A percentile compares a stretch with the other conserved stretches of the same genome.
Evolutionary conservation across 2,329 filamentous ascomycete species (phyloP).

Genomic region (Herpotrichia juniperi): DNA sequence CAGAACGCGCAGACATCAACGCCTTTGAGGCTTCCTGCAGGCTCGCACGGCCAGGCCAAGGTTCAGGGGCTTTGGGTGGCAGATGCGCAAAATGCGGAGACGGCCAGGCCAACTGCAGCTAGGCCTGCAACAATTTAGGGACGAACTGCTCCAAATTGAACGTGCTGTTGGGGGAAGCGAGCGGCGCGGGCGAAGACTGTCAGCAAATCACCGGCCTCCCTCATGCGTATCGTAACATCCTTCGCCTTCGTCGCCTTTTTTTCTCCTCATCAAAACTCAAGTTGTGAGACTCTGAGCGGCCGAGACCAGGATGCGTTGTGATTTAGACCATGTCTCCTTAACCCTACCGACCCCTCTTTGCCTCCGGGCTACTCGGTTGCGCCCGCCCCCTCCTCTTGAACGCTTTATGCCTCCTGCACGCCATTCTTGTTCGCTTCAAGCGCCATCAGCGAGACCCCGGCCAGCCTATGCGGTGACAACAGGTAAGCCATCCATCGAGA

Average conservation of each 20-base stretch:
- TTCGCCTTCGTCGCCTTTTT: slow-evolving; percentile 24
- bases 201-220: slow-evolving; percentile 38
- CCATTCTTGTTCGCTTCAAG: slow-evolving; percentile 44
- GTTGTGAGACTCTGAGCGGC: slow-evolving; percentile 24
- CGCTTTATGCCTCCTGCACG: slow-evolving; percentile 41
- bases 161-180: slow-evolving; percentile 41
- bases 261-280: slow-evolving; percentile 28
- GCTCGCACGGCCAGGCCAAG: slow-evolving; percentile 43
- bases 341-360: slow-evolving; percentile 11
- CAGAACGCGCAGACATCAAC: slow-evolving; percentile 42
- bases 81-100: slow-evolving; percentile 50
- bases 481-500: slow-evolving; percentile 19
- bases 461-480: slow-evolving; percentile 26
- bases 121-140: slow-evolving; percentile 44
- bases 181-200: slow-evolving; percentile 17
- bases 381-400: slow-evolving; percentile 32
- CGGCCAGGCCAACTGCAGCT: slow-evolving; percentile 45
- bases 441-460: slow-evolving; percentile 36
- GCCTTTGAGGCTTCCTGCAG: slow-evolving; percentile 49
- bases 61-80: slow-evolving; percentile 47
- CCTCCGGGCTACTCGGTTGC: slow-evolving; percentile 30
- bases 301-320: slow-evolving; percentile 20
- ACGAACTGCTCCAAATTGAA: slow-evolving; percentile 47
- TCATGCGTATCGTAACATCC: slow-evolving; percentile 9
- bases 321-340: slow-evolving; percentile 13